Evolutionary conservation across 345 rosid genomes (phyloP).

Genomic region (Arabidopsis thaliana): TAIR10.1 NC_003074.8:4224001-4224500

Average conservation of each 20-base stretch:
- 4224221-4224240: not conserved
- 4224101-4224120: not conserved
- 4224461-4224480: slow-evolving; percentile 1
- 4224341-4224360: not conserved
- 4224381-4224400: not conserved
- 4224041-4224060: not conserved
- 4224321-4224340: not conserved
- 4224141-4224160: not conserved
- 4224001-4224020: slow-evolving; percentile 12
- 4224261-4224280: no score
- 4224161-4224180: not conserved
- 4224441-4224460: not conserved
- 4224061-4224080: not conserved
- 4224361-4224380: not conserved
- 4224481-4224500: slow-evolving; percentile 10
- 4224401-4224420: not conserved
- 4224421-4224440: not conserved
- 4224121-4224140: not conserved
- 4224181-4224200: not conserved
- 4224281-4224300: not conserved
- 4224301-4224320: not conserved
- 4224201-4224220: not conserved
- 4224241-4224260: no score
- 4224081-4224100: not conserved
- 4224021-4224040: not conserved